These are phyloP conservation scores for Periconia sp. DNA, from an alignment of 2,329 filamentous ascomycete species.

Conservation along the genomic window DNA sequence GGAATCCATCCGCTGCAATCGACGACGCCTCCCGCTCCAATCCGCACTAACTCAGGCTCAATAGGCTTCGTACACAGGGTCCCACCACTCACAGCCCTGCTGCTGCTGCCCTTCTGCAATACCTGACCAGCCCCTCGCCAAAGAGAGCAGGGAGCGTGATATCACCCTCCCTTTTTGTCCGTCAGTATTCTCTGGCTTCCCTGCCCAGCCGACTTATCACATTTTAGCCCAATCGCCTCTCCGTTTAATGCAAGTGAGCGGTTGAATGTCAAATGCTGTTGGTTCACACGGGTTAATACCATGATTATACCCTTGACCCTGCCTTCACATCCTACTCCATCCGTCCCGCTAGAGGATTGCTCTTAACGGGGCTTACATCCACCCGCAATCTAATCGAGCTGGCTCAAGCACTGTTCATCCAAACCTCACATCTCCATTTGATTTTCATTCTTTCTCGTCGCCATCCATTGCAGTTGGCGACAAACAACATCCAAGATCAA, in stretches of 20 bases:
- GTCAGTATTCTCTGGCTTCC: slow-evolving; percentile 22
- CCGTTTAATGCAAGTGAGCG: slow-evolving; percentile 30
- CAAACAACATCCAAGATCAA: slow-evolving; percentile 15
- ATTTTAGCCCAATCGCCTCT: slow-evolving; percentile 43
- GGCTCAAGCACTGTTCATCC: slow-evolving; percentile 2
- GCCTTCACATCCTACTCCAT: slow-evolving; percentile 31
- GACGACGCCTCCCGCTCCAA: slow-evolving; percentile 35
- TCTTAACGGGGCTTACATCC: slow-evolving; percentile 30
- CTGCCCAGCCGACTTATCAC: slow-evolving; percentile 35
- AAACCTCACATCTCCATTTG: slow-evolving; percentile 5
- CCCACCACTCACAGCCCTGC: slow-evolving; percentile 30
- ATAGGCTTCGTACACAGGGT: slow-evolving; percentile 21
- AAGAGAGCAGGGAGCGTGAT: slow-evolving; percentile 31
- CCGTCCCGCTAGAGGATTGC: slow-evolving; percentile 32
- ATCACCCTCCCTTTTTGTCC: slow-evolving; percentile 26
- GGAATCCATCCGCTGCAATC: slow-evolving; percentile 36
- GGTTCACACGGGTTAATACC: slow-evolving; percentile 23
- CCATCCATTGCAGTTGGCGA: slow-evolving; percentile 10
- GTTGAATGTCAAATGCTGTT: slow-evolving; percentile 39
- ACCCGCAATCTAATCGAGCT: slow-evolving; percentile 26
- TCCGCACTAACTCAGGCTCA: slow-evolving; percentile 16
- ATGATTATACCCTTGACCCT: slow-evolving; percentile 30
- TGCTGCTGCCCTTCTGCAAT: slow-evolving; percentile 17
- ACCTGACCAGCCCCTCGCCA: slow-evolving; percentile 9
- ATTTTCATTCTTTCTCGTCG: slow-evolving; percentile 2